phyloP scores from a whole-genome alignment of 768 basidiomycete species.

The Mycena albidolilacea region DNA sequence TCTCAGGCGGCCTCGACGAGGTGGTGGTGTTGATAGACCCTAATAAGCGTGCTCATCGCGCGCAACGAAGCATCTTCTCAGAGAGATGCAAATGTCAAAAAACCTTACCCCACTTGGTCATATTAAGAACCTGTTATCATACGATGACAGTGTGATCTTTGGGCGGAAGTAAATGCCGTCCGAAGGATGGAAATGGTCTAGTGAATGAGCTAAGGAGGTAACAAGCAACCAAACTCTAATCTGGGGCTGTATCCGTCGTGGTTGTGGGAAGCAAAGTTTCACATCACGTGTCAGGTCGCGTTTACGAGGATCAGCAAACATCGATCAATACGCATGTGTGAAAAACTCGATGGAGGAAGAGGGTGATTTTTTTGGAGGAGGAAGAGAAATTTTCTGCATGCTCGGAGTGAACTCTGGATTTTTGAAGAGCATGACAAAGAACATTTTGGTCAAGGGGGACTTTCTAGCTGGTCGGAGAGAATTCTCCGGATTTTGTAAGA shows the following conservation, averaged over 20 bases:
- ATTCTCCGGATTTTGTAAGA: no score
- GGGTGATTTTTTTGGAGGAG: no score
- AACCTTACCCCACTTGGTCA: constrained; percentile 21
- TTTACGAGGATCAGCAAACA: neutral
- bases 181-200: neutral
- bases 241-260: no score
- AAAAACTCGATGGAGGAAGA: no score
- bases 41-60: constrained; percentile 17
- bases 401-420: no score
- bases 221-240: neutral
- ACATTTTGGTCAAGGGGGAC: no score
- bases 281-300: neutral
- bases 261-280: neutral
- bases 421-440: no score
- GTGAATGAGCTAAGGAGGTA: neutral
- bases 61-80: constrained; percentile 26
- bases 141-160: neutral
- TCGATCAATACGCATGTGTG: neutral
- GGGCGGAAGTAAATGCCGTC: neutral
- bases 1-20: neutral
- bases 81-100: constrained; percentile 26
- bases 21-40: constrained; percentile 10
- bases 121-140: constrained; percentile 9
- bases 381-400: no score
- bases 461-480: no score